A percentile compares a stretch with the other conserved stretches of the same genome.
Conservation (phyloP, 1,284 basidiomycete species). For the Ustilago lituana region DNA sequence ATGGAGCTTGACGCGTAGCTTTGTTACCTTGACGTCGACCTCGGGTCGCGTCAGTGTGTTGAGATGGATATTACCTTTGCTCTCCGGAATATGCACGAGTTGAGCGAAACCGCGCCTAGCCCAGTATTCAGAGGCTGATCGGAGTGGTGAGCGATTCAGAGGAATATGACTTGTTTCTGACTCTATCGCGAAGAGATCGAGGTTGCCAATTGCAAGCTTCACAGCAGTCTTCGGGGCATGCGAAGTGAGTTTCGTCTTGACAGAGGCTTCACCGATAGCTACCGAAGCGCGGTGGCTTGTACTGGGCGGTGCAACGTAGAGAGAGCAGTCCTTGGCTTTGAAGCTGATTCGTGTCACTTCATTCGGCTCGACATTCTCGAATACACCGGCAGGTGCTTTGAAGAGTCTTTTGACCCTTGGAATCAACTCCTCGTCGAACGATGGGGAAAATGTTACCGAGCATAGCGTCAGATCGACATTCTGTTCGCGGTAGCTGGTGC, state of each 20-base stretch:
- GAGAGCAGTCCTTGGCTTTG: slow-evolving; percentile 35
- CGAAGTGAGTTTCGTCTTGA: slow-evolving; percentile 52
- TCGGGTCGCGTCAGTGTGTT: slow-evolving; percentile 56
- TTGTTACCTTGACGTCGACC: slow-evolving; percentile 51
- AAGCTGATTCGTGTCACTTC: slow-evolving; percentile 78
- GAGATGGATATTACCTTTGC: slow-evolving; percentile 36
- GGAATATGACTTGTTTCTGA: neutral
- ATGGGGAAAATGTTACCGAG: slow-evolving; percentile 76
- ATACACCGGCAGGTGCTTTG: slow-evolving; percentile 89
- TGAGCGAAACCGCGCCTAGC: slow-evolving; percentile 26
- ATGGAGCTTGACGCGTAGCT: slow-evolving; percentile 39
- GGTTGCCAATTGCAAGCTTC: slow-evolving; percentile 33
- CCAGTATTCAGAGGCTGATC: slow-evolving; percentile 45
- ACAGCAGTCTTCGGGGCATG: slow-evolving; percentile 49
- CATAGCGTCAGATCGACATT: slow-evolving; percentile 75
- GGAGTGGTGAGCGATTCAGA: neutral
- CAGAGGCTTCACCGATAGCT: slow-evolving; percentile 44
- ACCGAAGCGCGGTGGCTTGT: slow-evolving; percentile 30
- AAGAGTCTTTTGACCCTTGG: slow-evolving; percentile 76
- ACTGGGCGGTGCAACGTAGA: slow-evolving; percentile 29
- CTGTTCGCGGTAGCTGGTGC: slow-evolving; percentile 80
- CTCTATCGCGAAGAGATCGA: slow-evolving; percentile 35
- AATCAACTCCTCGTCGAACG: slow-evolving; percentile 76
- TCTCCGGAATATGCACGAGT: slow-evolving; percentile 67
- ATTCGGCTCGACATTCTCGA: slow-evolving; percentile 90